A percentile compares a stretch with the other conserved stretches of the same genome.
Evolutionary conservation across 352 stramenopile species (phyloP).

Genomic region (Stramenopiles sp.): DNA sequence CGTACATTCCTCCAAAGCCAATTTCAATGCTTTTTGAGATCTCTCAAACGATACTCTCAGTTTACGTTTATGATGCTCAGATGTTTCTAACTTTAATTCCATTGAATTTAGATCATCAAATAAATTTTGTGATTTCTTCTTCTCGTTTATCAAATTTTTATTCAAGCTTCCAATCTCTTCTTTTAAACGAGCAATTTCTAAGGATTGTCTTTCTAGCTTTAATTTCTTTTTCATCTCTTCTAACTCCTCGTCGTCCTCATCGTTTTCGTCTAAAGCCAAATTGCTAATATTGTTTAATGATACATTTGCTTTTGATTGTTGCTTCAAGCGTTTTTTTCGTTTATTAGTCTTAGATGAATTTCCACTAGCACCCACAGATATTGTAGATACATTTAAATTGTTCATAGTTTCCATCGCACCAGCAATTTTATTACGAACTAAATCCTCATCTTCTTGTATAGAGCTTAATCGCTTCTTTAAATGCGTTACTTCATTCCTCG

Average conservation of each 20-base stretch:
- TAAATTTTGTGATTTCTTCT: not conserved
- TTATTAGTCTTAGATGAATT: not conserved
- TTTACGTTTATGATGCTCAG: not conserved
- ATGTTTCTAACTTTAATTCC: not conserved
- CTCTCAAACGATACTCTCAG: not conserved
- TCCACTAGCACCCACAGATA: not conserved
- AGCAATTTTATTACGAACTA: not conserved
- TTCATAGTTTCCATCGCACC: not conserved
- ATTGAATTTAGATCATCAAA: not conserved
- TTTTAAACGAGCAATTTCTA: not conserved
- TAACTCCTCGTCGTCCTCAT: not conserved
- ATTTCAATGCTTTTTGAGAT: not conserved
- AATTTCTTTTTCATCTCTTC: not conserved
- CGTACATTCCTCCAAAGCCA: not conserved
- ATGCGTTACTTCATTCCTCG: not conserved
- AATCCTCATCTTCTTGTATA: not conserved
- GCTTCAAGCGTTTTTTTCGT: not conserved
- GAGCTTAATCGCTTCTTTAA: not conserved
- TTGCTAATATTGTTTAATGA: too few species aligned
- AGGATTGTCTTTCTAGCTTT: not conserved
- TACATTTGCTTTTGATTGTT: too few species aligned
- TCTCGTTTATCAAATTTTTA: not conserved
- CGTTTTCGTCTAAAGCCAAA: too few species aligned
- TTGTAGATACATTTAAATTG: not conserved
- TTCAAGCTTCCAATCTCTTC: not conserved